Conservation (phyloP, 2,329 filamentous ascomycete genomes). For the Colletotrichum destructivum region DNA sequence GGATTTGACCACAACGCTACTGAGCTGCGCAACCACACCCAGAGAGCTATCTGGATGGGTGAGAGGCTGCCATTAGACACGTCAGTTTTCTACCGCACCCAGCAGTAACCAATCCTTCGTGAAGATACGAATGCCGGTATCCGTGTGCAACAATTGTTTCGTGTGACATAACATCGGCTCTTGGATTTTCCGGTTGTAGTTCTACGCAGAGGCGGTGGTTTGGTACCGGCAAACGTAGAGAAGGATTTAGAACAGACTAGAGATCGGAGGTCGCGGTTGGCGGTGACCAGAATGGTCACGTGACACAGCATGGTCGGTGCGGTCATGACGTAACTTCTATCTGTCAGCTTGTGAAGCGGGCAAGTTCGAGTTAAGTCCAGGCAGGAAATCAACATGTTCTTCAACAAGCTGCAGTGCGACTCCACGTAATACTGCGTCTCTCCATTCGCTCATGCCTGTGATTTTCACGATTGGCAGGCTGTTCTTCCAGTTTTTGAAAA, state of each 20-base stretch:
- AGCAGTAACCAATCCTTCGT: too few relatives aligned
- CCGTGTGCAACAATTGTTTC: background rate
- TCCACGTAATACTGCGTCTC: background rate
- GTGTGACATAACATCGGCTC: background rate
- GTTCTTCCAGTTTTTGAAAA: background rate
- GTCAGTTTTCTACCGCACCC: conserved; percentile 24
- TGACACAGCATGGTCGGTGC: conserved; percentile 9
- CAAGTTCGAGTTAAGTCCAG: background rate
- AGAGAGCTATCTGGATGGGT: conserved; percentile 83
- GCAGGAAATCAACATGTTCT: background rate
- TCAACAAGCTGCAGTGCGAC: background rate
- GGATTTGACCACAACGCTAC: conserved; percentile 49
- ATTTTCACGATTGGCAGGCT: background rate
- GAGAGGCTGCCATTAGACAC: conserved; percentile 74
- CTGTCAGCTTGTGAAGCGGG: conserved; percentile 16
- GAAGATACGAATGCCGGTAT: background rate
- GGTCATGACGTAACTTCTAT: conserved; percentile 19
- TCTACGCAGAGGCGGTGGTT: too few relatives aligned
- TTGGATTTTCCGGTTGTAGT: background rate
- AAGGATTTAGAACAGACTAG: background rate
- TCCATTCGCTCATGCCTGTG: background rate
- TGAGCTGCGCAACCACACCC: conserved; percentile 72
- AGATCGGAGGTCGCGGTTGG: too few relatives aligned
- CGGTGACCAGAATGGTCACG: background rate
- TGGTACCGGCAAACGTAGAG: background rate